Evolutionary conservation across 495 filamentous ascomycete genomes (phyloP), one percentile per base, ranked within the genome.

Genomic region (Neurospora tetrasperma): DNA sequence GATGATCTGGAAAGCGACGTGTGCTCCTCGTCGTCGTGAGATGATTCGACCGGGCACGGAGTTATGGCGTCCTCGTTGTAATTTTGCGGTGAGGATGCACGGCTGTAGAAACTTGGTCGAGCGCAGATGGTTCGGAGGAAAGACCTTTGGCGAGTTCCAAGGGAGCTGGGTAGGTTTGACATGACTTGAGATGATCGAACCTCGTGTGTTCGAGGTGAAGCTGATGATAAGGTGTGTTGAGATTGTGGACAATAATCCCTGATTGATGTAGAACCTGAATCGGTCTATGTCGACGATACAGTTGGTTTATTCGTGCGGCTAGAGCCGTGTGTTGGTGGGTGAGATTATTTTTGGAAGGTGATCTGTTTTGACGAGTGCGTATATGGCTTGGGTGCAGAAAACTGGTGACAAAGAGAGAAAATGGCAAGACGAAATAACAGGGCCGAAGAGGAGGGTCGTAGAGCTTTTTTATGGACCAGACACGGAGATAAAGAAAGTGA

Each of bases 61-160:
- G 76, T 78, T 71, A 78, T 78, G 59, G 75, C 76, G 69, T 78
- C 76, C 1, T 73, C 73, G 54, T 71, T 44, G 70, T 75, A 75
- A 69, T 44, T 69, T 16, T 31, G 27, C 2, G 71, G 69, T 18
- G 72, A 77, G 14, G 75, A 44, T n/a, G 73, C n/a, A 48, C 10
- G 46, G 46, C 4, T 59, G 48, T 31, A 6, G 35, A 38, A 23
- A 48, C 46, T 48, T 48, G 2, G 46, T 59, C 27, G 54, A 35
- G 54, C 0, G 27, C 54, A 35, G 3, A 31, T 62, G 54, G 2
- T 62, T 62, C 27, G 54, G 27, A 62, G 54, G 3, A 62, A 62
- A 7, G 54, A 35, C 54, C 16, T 62, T 8, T 35, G 54, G 54
- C 27, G 23, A 62, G 54, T 62, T 62, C 54, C 8, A 14, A 62